These are phyloP conservation scores for Blastomyces gilchristii DNA, from an alignment of 2,329 filamentous ascomycete genomes.

Conservation along the genomic window DNA sequence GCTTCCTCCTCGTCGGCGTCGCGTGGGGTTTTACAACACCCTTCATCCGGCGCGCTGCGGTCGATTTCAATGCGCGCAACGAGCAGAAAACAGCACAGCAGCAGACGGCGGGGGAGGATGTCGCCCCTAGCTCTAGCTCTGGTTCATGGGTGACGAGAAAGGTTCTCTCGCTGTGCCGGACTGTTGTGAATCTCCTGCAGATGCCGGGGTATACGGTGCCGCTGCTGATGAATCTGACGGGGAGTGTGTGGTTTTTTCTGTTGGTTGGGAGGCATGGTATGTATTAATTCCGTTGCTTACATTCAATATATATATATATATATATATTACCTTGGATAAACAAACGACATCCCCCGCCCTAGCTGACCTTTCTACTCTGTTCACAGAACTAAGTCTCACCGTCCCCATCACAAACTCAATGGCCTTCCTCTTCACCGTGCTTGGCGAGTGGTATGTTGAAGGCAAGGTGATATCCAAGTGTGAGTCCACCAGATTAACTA, in stretches of 20 bases:
- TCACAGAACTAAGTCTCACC: constrained; percentile 73
- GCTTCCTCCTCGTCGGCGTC: constrained; percentile 80
- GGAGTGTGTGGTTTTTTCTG: constrained; percentile 93
- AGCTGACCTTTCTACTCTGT: not conserved
- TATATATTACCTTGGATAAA: not conserved
- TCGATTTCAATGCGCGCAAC: constrained; percentile 55
- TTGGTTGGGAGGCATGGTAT: constrained; percentile 83
- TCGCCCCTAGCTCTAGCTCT: constrained; percentile 7
- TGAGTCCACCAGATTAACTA: constrained; percentile 32
- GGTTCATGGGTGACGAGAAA: constrained; percentile 52
- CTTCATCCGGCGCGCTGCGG: constrained; percentile 81
- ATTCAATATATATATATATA: not conserved
- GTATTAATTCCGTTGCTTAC: constrained; percentile 26
- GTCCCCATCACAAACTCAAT: constrained; percentile 91
- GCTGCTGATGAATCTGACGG: constrained; percentile 76
- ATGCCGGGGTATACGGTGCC: constrained; percentile 80
- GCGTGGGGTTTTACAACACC: constrained; percentile 90
- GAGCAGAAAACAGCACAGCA: constrained; percentile 6
- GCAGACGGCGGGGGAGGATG: not conserved
- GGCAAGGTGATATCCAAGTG: constrained; percentile 77
- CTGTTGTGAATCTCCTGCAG: constrained; percentile 63
- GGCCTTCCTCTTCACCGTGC: constrained; percentile 89
- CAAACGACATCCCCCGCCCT: not conserved
- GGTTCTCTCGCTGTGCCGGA: constrained; percentile 57
- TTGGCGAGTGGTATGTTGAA: constrained; percentile 93